Percentiles rank a stretch among this genome's conserved stretches.
Conservation (phyloP, 768 basidiomycete genomes). For the Collybia mongolica region DNA sequence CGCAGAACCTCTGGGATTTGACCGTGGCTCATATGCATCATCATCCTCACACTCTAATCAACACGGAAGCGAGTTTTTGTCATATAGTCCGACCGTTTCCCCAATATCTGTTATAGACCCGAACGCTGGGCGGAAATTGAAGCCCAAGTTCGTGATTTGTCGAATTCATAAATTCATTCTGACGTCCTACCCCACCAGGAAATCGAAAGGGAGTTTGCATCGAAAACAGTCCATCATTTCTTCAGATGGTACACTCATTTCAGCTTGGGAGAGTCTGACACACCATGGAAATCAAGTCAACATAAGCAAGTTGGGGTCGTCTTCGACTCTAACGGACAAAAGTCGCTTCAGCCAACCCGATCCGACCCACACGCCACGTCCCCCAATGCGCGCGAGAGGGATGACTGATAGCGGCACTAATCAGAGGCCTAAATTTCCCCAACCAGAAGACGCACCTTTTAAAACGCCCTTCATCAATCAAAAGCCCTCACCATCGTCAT, state of each 20-base stretch:
- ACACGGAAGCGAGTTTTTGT: constrained; percentile 26
- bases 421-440: constrained; percentile 32
- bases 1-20: constrained; percentile 30
- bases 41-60: constrained; percentile 55
- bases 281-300: constrained; percentile 10
- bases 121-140: constrained; percentile 6
- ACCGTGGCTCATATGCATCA: constrained; percentile 55
- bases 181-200: constrained; percentile 17
- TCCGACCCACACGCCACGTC: constrained; percentile 27
- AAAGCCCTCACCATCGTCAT: constrained; percentile 13
- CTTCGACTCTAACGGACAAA: constrained; percentile 27
- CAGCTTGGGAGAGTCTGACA: constrained; percentile 23
- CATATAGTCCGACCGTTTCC: constrained; percentile 6
- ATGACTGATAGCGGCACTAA: constrained; percentile 40
- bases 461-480: constrained; percentile 8
- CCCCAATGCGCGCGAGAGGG: constrained; percentile 44
- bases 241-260: constrained; percentile 15
- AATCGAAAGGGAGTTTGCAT: constrained; percentile 26
- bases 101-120: background rate
- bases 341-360: constrained; percentile 33
- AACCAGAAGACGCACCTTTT: constrained; percentile 6
- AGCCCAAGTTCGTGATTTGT: constrained; percentile 14
- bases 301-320: constrained; percentile 27
- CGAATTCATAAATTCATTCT: background rate
- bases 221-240: constrained; percentile 18